These are phyloP conservation scores for Aureobasidium vineae DNA, from an alignment of 2,329 filamentous ascomycete genomes.

Conservation along the genomic window DNA sequence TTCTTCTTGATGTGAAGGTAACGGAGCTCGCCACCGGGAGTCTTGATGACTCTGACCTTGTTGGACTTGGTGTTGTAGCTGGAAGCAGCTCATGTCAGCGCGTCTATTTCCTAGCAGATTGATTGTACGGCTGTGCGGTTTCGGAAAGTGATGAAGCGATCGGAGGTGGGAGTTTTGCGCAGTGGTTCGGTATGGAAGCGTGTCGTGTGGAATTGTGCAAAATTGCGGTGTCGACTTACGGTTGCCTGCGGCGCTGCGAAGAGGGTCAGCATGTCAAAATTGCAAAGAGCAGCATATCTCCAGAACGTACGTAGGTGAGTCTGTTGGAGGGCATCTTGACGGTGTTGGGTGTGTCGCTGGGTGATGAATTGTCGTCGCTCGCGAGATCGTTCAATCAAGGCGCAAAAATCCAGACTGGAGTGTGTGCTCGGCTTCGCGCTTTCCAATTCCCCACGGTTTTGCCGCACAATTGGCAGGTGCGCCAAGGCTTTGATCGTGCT, in stretches of 20 bases:
- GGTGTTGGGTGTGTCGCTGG: slow-evolving; percentile 35
- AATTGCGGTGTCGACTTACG: slow-evolving; percentile 39
- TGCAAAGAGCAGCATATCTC: slow-evolving; percentile 26
- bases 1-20: slow-evolving; percentile 99
- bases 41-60: slow-evolving; percentile 94
- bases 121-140: slow-evolving; percentile 10
- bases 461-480: neutral
- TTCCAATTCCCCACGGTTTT: neutral
- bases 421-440: slow-evolving; percentile 10
- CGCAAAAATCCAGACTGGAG: slow-evolving; percentile 20
- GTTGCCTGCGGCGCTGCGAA: slow-evolving; percentile 54
- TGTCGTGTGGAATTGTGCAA: slow-evolving; percentile 1
- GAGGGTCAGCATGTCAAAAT: slow-evolving; percentile 38
- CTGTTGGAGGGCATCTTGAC: slow-evolving; percentile 55
- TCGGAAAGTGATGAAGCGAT: slow-evolving; percentile 4
- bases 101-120: slow-evolving; percentile 4
- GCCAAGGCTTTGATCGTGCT: slow-evolving; percentile 6
- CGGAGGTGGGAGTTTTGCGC: neutral
- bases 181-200: neutral
- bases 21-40: slow-evolving; percentile 91
- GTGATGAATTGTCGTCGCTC: slow-evolving; percentile 26
- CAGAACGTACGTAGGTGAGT: slow-evolving; percentile 55
- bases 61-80: slow-evolving; percentile 99
- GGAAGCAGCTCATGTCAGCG: slow-evolving; percentile 31
- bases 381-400: neutral